A percentile compares a stretch with the other conserved stretches of the same genome.
Conservation (phyloP, 495 filamentous ascomycete genomes). For the Pyrenula aspistea region DNA sequence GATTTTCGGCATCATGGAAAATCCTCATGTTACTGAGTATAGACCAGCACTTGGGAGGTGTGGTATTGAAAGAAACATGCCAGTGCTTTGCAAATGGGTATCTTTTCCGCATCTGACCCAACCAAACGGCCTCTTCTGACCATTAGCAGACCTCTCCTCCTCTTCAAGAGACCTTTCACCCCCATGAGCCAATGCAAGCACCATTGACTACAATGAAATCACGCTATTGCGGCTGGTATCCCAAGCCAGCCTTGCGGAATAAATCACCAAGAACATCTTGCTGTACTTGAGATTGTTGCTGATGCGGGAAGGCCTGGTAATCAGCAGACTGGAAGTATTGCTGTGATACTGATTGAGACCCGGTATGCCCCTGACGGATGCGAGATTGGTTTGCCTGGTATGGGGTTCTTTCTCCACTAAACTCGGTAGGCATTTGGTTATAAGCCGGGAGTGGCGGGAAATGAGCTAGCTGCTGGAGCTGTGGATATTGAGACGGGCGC, state of each 20-base stretch:
- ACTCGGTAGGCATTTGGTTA: conserved; percentile 15
- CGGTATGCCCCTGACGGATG: conserved; percentile 3
- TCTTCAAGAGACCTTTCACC: no score
- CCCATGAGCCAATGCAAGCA: no score
- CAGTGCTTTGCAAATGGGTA: no score
- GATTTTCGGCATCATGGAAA: no score
- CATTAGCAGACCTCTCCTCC: no score
- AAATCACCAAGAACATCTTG: conserved; percentile 19
- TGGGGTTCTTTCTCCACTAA: conserved; percentile 36
- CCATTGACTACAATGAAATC: no score
- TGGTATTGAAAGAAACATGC: no score
- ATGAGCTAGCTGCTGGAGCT: background rate
- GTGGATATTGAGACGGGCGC: background rate
- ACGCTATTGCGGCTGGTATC: background rate
- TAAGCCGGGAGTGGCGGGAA: background rate
- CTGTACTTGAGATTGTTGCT: background rate
- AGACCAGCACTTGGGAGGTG: no score
- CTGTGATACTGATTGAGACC: conserved; percentile 2
- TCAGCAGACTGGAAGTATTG: background rate
- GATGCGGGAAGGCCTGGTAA: background rate
- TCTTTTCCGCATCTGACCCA: no score
- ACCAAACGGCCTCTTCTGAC: no score
- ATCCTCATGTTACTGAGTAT: no score
- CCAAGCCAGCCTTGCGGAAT: conserved; percentile 28
- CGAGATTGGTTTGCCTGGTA: conserved; percentile 7